phyloP scores from a whole-genome alignment of 2,329 filamentous ascomycete genomes.

The Ascochyta rabiei region DNA sequence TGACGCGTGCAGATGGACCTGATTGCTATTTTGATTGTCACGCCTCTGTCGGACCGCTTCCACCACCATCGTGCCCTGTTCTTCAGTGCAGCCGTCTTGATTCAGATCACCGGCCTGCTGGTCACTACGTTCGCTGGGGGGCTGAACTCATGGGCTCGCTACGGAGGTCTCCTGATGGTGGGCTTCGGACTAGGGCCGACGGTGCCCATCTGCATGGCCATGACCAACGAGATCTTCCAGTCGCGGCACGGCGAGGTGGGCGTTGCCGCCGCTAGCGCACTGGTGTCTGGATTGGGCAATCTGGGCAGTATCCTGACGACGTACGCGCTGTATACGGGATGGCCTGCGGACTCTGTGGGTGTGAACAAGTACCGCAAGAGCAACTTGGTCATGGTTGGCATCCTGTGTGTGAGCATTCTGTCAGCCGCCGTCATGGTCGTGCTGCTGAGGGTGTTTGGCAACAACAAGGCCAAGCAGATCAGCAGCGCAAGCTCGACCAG shows the following conservation, averaged over 20 bases:
- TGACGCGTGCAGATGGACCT: conserved; percentile 72
- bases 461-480: conserved; percentile 44
- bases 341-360: conserved; percentile 74
- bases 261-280: conserved; percentile 81
- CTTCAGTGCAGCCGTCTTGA: conserved; percentile 75
- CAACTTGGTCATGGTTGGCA: conserved; percentile 88
- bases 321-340: conserved; percentile 87
- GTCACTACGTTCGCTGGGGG: conserved; percentile 75
- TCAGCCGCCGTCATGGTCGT: conserved; percentile 73
- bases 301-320: conserved; percentile 85
- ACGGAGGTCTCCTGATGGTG: conserved; percentile 86
- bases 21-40: conserved; percentile 83
- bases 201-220: conserved; percentile 92
- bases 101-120: conserved; percentile 84
- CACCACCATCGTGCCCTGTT: conserved; percentile 79
- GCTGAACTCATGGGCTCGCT: conserved; percentile 77
- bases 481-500: conserved; percentile 40
- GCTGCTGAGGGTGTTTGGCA: conserved; percentile 59
- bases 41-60: conserved; percentile 86
- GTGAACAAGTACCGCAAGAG: conserved; percentile 77
- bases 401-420: conserved; percentile 76
- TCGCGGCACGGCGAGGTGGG: conserved; percentile 87
- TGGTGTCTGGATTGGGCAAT: conserved; percentile 88
- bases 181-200: conserved; percentile 90
- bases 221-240: conserved; percentile 91